Base-by-base conservation (phyloP, 106 monocot species). In the Alisma plantagoaquatica region DNA sequence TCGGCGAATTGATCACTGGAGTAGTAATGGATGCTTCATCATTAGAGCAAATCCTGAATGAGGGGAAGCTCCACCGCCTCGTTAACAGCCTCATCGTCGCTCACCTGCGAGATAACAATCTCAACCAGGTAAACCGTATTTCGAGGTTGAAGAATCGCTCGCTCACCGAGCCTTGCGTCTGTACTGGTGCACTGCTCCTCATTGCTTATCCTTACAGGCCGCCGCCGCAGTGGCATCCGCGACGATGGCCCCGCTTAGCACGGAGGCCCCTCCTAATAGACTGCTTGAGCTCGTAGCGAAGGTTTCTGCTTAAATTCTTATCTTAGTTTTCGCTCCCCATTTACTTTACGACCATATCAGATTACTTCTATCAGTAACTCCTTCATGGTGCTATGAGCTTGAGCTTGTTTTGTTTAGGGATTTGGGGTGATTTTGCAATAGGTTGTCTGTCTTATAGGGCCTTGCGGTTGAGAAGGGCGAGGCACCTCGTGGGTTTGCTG, bases 231-330 rank as follows among this genome's bases (percentile, higher is more conserved):
- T 88, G 44, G 79, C 83, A 14, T 63, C 75, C 20, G 94, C 80
- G 31, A 94, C 87, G 14, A 88, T 80, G 80, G 78, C 87, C 14
- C 80, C 87, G 46, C 27, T 77, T 35, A 63, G 28, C 64, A 54
- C 51, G 0, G 83, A 80, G 21, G 75, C 67, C 1, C 69, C 75
- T 41, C 48, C 77, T 3, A 70, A 75, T 58, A 63, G 64, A 61
- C 83, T 94, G 44, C 60, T 84, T 33, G 74, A 84, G 41, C 83
- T 94, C n/a, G 80, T 94, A 25, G 72, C 94, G 14, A 87, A 94
- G 93, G 87, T 93, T 51, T 27, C 4, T 1, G 29, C 72, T 49
- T 49, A 30, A 8, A 2, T 56, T 27, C 25, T 15, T 19, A 29
- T 7, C 4, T 18, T 53, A 8, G n/a, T 45, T 57, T 33, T n/a